Evolutionary conservation across 2,329 filamentous ascomycete genomes (phyloP), one percentile per base, ranked within the genome.

Genomic region (Chaetomiaceae sp.): DNA sequence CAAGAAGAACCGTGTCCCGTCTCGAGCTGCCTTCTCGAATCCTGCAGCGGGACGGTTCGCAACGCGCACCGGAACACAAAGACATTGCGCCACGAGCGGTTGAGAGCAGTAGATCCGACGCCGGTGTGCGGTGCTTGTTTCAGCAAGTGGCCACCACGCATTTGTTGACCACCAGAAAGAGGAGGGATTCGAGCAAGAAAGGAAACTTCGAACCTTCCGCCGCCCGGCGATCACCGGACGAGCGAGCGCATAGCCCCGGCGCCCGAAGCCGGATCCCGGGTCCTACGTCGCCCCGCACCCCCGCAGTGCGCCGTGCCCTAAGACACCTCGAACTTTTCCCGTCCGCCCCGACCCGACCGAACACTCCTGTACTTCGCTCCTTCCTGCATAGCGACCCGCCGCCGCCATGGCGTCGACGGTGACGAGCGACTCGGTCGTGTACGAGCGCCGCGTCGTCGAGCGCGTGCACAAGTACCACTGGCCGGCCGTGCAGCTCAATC

Each of bases 401-500:
- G 4, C 37, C 46, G 40, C 32, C 27, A 69, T 68, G 62, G 64
- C 62, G n/a, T 68, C 63, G 17, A 66, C 66, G 38, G 56, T 64
- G 19, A 68, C 63, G 50, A 62, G 58, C 45, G 65, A 66, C 50
- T 74, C 73, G 27, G 56, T 67, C 58, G 63, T 69, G 47, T 69
- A 72, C 61, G 65, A 69, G 48, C 68, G 69, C 35, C 68, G 67
- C 45, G 56, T 68, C 32, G 40, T 54, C 45, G 51, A 68, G 50
- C 70, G 69, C 53, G 62, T 80, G 4, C 75, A 77, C 59, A 74
- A 74, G 34, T 85, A 84, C 69, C 79, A 80, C 66, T 85, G 81
- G 81, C 81, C 81, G 15, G 77, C 78, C n/a, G 63, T 79, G 45
- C 77, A 82, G 63, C 71, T 85, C 48, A 83, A 83, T 59, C 65